Conservation (phyloP, 768 basidiomycete species). For the button mushroom (Agaricus bisporus) region DNA sequence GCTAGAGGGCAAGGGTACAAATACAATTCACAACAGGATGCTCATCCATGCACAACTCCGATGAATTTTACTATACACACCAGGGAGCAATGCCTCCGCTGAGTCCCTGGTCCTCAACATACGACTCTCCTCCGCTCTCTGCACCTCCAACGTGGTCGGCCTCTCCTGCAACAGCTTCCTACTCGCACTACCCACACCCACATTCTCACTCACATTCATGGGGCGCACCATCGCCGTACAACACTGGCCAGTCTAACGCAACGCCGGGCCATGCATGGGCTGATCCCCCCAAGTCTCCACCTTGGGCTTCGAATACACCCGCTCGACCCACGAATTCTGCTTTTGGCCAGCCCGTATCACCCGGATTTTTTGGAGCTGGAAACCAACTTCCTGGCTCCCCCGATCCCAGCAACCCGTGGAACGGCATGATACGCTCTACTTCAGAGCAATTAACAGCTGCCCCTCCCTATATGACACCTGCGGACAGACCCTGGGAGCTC, state of each 20-base stretch:
- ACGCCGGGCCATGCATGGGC: neutral
- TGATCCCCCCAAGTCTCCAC: neutral
- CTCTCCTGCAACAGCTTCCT: neutral
- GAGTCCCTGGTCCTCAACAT: no score
- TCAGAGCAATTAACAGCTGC: neutral
- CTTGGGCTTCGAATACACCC: neutral
- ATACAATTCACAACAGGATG: no score
- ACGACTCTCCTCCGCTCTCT: neutral
- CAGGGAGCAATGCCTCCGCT: no score
- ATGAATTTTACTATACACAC: no score
- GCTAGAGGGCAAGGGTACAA: no score
- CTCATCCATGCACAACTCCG: no score
- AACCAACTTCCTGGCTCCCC: neutral
- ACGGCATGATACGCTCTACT: neutral
- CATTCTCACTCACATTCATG: neutral
- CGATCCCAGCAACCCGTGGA: neutral
- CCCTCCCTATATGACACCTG: neutral
- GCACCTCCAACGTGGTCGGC: neutral
- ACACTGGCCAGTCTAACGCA: neutral
- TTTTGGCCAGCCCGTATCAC: neutral
- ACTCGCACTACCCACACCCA: no score
- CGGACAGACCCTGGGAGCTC: neutral
- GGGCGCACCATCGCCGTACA: neutral
- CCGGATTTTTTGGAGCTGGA: conserved; percentile 3
- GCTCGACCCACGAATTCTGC: neutral